phyloP scores from a whole-genome alignment of 306 rosid genomes.

The Chamaecrista fasciculata region DNA sequence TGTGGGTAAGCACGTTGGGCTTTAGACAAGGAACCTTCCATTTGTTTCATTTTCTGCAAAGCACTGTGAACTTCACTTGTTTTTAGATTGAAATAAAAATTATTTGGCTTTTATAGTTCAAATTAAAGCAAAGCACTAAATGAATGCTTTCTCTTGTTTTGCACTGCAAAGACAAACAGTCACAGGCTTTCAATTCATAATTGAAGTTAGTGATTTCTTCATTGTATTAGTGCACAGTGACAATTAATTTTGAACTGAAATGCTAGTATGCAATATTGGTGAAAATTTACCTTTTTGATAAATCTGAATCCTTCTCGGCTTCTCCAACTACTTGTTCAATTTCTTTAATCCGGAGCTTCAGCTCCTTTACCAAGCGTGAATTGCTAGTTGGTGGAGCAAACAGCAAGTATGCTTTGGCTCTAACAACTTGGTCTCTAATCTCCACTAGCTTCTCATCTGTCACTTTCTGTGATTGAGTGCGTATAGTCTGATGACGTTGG shows the following conservation, averaged over 20 bases:
- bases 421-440: constrained; percentile 82
- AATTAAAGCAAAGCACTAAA: constrained; percentile 22
- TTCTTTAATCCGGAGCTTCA: constrained; percentile 74
- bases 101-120: constrained; percentile 19
- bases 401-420: constrained; percentile 76
- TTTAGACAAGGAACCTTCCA: constrained; percentile 80
- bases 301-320: constrained; percentile 63
- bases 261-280: constrained; percentile 15
- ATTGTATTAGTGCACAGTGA: constrained; percentile 15
- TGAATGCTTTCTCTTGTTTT: constrained; percentile 19
- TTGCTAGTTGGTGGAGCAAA: constrained; percentile 67
- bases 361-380: constrained; percentile 74
- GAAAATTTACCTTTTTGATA: constrained; percentile 68
- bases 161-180: neutral
- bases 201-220: constrained; percentile 1
- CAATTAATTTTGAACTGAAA: constrained; percentile 14
- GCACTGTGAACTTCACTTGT: constrained; percentile 71
- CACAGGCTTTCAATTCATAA: constrained; percentile 3
- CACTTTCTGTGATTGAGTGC: constrained; percentile 31
- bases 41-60: constrained; percentile 84
- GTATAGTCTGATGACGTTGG: constrained; percentile 36
- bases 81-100: constrained; percentile 42
- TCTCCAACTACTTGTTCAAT: constrained; percentile 68
- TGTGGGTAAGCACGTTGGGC: constrained; percentile 72
- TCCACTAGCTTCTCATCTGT: constrained; percentile 55